Conservation (phyloP, 441 rosid species). For the Jatropha multifida region DNA sequence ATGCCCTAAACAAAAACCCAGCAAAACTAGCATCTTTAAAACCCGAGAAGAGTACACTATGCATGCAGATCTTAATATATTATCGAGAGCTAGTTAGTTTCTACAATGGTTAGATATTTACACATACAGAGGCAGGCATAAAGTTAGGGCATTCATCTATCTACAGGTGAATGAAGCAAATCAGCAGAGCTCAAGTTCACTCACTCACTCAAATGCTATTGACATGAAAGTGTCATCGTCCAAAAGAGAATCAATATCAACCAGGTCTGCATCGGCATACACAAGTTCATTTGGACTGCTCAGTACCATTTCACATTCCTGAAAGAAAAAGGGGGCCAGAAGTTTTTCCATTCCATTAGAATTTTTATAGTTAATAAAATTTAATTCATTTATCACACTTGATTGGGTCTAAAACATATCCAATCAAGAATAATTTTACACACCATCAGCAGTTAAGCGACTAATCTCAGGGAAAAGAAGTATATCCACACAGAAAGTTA, state of each 20-base stretch:
- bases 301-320: slow-evolving; percentile 12
- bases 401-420: not conserved
- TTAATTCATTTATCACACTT: not conserved
- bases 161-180: slow-evolving; percentile 25
- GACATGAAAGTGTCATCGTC: slow-evolving; percentile 70
- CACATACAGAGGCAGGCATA: slow-evolving; percentile 37
- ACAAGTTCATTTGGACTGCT: slow-evolving; percentile 2
- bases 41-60: slow-evolving; percentile 5
- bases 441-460: not conserved
- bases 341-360: not conserved
- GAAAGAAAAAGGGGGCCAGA: not conserved
- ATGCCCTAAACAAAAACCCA: slow-evolving; percentile 12
- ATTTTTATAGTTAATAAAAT: not conserved
- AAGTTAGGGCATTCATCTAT: slow-evolving; percentile 37
- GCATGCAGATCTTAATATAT: not conserved
- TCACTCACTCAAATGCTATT: slow-evolving; percentile 37
- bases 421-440: not conserved
- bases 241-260: slow-evolving; percentile 43
- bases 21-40: not conserved
- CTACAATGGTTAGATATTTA: slow-evolving; percentile 28
- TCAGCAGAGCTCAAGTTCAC: slow-evolving; percentile 18
- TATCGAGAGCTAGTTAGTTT: not conserved
- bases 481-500: not conserved
- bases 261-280: not conserved
- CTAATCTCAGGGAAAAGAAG: too few relatives aligned